These are phyloP conservation scores for Colletotrichum musicola DNA, from an alignment of 2,329 filamentous ascomycete species.

Conservation along the genomic window DNA sequence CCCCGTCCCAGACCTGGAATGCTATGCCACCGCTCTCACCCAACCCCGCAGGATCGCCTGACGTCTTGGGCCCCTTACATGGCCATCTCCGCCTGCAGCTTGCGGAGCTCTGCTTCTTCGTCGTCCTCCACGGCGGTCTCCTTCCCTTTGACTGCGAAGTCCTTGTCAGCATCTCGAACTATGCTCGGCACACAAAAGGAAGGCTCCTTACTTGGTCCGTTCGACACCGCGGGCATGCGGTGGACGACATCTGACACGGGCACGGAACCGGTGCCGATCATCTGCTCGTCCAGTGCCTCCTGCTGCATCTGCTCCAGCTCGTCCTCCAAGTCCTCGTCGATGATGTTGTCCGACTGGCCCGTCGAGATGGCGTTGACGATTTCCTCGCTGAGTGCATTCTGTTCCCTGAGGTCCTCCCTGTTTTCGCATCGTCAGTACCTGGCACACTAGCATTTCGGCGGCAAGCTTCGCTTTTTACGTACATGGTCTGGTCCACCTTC, in stretches of 20 bases:
- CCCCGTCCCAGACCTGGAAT: slow-evolving; percentile 35
- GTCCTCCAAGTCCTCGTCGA: slow-evolving; percentile 87
- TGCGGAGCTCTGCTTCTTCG: slow-evolving; percentile 94
- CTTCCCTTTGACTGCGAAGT: slow-evolving; percentile 62
- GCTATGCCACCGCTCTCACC: slow-evolving; percentile 34
- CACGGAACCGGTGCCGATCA: slow-evolving; percentile 88
- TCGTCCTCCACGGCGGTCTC: slow-evolving; percentile 78
- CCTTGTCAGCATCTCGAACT: slow-evolving; percentile 12
- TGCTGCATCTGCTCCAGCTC: slow-evolving; percentile 91
- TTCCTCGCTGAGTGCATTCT: slow-evolving; percentile 93
- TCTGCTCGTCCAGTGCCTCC: slow-evolving; percentile 91
- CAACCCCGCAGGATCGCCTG: slow-evolving; percentile 18
- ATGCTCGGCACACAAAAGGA: neutral
- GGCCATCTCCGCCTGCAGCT: slow-evolving; percentile 96
- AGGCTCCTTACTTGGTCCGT: slow-evolving; percentile 78
- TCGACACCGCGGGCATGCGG: slow-evolving; percentile 80
- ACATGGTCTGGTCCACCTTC: slow-evolving; percentile 96
- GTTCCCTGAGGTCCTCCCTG: slow-evolving; percentile 91
- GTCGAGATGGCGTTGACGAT: slow-evolving; percentile 88
- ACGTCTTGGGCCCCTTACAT: slow-evolving; percentile 69
- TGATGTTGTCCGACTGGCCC: slow-evolving; percentile 76
- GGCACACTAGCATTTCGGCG: neutral
- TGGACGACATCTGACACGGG: slow-evolving; percentile 84
- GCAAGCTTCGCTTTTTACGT: slow-evolving; percentile 54
- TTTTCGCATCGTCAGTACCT: slow-evolving; percentile 29